Percentiles rank a stretch among this genome's conserved stretches.
These are phyloP conservation scores for Venturia aucupariae DNA, from an alignment of 2,329 filamentous ascomycete species.

Conservation along the genomic window DNA sequence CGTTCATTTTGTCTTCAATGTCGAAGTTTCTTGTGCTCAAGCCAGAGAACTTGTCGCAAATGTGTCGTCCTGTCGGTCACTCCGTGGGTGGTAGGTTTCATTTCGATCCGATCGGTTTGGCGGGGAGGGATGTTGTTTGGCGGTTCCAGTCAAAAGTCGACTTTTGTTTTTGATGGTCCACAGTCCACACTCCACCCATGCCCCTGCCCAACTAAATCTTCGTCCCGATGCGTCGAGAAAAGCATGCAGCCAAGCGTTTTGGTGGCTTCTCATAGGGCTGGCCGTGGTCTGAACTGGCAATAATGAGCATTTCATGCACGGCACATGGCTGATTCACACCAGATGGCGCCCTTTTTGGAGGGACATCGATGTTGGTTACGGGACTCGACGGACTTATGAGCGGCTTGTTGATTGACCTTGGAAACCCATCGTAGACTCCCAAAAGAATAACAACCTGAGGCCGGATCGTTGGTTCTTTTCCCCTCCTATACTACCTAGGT, in stretches of 20 bases:
- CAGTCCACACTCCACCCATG: background rate
- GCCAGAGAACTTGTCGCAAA: background rate
- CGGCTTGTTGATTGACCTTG: background rate
- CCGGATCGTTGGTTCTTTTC: background rate
- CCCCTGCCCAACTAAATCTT: background rate
- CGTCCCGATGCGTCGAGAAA: slow-evolving; percentile 1
- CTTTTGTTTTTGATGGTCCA: slow-evolving; percentile 1
- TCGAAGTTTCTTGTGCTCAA: background rate
- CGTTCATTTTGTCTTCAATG: background rate
- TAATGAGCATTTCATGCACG: background rate
- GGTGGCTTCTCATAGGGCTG: background rate
- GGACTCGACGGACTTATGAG: background rate
- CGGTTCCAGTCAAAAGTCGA: background rate
- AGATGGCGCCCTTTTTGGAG: background rate
- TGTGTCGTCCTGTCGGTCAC: background rate
- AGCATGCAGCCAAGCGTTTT: slow-evolving; percentile 6
- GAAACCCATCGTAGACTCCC: background rate
- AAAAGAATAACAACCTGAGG: background rate
- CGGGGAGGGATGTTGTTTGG: background rate
- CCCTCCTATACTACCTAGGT: too few relatives aligned
- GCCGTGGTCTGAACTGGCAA: background rate
- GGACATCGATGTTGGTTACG: background rate
- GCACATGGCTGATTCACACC: slow-evolving; percentile 2
- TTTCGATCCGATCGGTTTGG: background rate
- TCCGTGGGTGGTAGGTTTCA: background rate